phyloP scores from a whole-genome alignment of 805 yeast genomes.

The Ogataea naganishii region DNA sequence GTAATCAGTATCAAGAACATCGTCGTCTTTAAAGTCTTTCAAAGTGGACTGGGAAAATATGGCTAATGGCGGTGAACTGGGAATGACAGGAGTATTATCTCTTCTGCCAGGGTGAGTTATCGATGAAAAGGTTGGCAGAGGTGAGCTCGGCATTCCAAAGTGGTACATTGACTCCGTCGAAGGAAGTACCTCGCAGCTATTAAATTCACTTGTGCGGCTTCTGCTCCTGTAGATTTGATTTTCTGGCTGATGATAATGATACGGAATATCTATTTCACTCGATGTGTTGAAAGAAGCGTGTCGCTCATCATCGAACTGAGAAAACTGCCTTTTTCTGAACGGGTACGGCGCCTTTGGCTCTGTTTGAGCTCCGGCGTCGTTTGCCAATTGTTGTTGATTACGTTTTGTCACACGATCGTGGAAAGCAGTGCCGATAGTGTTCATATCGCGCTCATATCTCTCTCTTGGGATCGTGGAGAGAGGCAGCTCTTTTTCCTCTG shows the following conservation, averaged over 20 bases:
- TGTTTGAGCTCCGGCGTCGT: slow-evolving; percentile 11
- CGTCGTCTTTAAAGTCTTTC: neutral
- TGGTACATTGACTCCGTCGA: slow-evolving; percentile 15
- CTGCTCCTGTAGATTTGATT: slow-evolving; percentile 2
- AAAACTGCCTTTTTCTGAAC: slow-evolving; percentile 32
- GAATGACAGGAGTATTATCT: slow-evolving; percentile 5
- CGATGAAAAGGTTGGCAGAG: slow-evolving; percentile 22
- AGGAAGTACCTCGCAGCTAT: slow-evolving; percentile 5
- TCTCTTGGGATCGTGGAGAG: slow-evolving; percentile 33
- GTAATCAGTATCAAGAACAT: neutral
- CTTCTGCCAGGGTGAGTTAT: slow-evolving; percentile 9
- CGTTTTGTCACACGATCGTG: slow-evolving; percentile 26
- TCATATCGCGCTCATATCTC: slow-evolving; percentile 29
- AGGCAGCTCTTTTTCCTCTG: slow-evolving; percentile 20
- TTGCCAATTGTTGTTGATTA: slow-evolving; percentile 7
- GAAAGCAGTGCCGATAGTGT: slow-evolving; percentile 33
- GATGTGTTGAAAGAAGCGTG: slow-evolving; percentile 3
- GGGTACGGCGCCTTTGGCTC: slow-evolving; percentile 19
- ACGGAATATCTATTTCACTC: neutral
- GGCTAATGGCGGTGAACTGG: slow-evolving; percentile 14
- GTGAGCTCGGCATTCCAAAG: slow-evolving; percentile 31
- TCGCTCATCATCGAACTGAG: slow-evolving; percentile 23
- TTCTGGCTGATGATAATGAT: slow-evolving; percentile 1
- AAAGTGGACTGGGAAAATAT: neutral
- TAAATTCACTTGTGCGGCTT: neutral